These are phyloP conservation scores for Teunomyces pallodes DNA, from an alignment of 805 yeast species.

Conservation along the genomic window DNA sequence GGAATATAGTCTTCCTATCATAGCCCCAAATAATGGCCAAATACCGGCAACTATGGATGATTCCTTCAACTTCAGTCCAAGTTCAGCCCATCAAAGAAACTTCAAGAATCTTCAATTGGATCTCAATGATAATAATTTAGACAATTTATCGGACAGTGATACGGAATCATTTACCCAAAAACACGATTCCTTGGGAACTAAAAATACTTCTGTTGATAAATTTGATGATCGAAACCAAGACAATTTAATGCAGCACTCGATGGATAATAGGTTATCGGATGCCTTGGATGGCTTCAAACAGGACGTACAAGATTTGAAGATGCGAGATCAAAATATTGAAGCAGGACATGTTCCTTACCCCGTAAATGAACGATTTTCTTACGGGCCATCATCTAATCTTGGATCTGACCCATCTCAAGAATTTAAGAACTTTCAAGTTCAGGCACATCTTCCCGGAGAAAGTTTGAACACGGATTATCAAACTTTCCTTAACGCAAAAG, in stretches of 20 bases:
- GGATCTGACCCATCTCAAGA: constrained; percentile 9
- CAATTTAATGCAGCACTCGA: neutral
- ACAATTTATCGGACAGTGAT: constrained; percentile 8
- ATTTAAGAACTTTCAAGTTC: constrained; percentile 15
- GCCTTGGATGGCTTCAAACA: constrained; percentile 27
- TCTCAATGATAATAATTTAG: constrained; percentile 1
- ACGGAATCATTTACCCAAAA: constrained; percentile 5
- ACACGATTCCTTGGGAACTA: constrained; percentile 7
- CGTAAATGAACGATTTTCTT: constrained; percentile 5
- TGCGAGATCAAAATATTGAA: constrained; percentile 6
- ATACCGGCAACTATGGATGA: constrained; percentile 3
- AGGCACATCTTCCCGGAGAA: constrained; percentile 9
- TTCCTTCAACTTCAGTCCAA: constrained; percentile 16
- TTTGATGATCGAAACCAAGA: constrained; percentile 2
- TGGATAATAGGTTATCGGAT: constrained; percentile 16
- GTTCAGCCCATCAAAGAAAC: constrained; percentile 14
- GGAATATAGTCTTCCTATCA: neutral
- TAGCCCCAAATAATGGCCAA: neutral
- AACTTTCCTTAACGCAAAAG: constrained; percentile 17
- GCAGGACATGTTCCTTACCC: constrained; percentile 5
- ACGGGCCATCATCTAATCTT: constrained; percentile 4
- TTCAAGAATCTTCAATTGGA: constrained; percentile 22
- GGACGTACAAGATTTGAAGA: constrained; percentile 24
- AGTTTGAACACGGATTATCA: constrained; percentile 26
- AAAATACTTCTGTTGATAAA: constrained; percentile 6